Evolutionary conservation across 1,284 basidiomycete species (phyloP).

Genomic region (Leucoagaricus sp.): DNA sequence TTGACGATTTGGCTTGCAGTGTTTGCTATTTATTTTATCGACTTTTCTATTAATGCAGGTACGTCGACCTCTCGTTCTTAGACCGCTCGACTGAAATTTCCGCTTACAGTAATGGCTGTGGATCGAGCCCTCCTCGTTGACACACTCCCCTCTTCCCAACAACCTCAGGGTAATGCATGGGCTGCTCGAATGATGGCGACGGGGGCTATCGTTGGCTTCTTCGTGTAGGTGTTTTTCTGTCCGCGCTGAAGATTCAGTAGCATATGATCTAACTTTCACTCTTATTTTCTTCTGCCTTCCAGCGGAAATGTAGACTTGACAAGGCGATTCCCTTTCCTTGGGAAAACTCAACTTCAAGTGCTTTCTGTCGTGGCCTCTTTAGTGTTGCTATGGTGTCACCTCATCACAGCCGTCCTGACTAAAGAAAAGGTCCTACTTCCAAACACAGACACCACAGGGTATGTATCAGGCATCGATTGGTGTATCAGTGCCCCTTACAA

Average conservation of each 20-base stretch:
- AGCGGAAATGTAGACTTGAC: slow-evolving; percentile 79
- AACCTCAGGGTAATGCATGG: slow-evolving; percentile 93
- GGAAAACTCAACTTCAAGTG: slow-evolving; percentile 80
- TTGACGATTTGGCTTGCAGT: slow-evolving; percentile 82
- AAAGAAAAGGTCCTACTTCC: slow-evolving; percentile 74
- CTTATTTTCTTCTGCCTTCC: not conserved
- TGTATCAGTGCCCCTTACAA: not conserved
- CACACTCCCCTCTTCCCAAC: slow-evolving; percentile 65
- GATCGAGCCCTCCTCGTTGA: slow-evolving; percentile 84
- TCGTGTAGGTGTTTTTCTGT: slow-evolving; percentile 58
- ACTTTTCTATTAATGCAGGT: slow-evolving; percentile 93
- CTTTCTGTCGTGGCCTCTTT: slow-evolving; percentile 58
- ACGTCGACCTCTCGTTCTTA: slow-evolving; percentile 17
- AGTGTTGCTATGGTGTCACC: slow-evolving; percentile 54
- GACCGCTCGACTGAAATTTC: not conserved
- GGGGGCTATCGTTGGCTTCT: slow-evolving; percentile 85
- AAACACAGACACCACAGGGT: slow-evolving; percentile 20
- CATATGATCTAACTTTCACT: not conserved
- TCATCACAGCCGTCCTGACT: slow-evolving; percentile 63
- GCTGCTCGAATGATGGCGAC: slow-evolving; percentile 86
- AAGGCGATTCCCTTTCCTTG: slow-evolving; percentile 66
- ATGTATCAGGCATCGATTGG: not conserved
- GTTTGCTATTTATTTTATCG: slow-evolving; percentile 85
- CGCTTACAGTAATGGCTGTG: slow-evolving; percentile 71
- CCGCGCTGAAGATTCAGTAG: too few species aligned